Conservation (phyloP, 345 rosid genomes). For the Rhodomyrtus tomentosa region DNA sequence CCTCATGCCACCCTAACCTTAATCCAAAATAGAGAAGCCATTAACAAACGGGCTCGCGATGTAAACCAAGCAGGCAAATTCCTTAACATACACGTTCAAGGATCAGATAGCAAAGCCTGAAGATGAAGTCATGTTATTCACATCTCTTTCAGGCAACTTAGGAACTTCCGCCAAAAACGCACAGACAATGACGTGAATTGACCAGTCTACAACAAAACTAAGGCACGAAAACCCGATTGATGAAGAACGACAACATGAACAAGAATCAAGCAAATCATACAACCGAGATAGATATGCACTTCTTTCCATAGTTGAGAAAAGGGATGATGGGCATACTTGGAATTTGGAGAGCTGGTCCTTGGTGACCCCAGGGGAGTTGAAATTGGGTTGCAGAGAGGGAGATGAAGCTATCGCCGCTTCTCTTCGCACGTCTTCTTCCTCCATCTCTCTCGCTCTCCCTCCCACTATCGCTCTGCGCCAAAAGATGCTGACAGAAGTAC, state of each 20-base stretch:
- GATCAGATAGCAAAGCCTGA: neutral
- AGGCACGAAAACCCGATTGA: neutral
- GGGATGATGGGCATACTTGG: neutral
- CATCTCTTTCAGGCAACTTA: neutral
- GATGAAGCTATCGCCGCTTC: constrained; percentile 6
- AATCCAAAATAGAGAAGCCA: neutral
- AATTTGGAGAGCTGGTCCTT: constrained; percentile 5
- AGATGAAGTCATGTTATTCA: neutral
- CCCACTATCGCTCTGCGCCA: neutral
- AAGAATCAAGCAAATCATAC: neutral
- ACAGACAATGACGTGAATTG: neutral
- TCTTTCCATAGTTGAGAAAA: neutral
- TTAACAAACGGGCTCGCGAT: neutral
- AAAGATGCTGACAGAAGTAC: neutral
- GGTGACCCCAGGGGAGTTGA: neutral
- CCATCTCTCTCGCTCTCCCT: neutral
- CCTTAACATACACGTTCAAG: neutral
- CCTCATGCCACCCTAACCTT: neutral
- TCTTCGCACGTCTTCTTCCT: constrained; percentile 9
- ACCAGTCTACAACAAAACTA: neutral
- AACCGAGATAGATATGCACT: neutral
- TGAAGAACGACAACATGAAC: neutral
- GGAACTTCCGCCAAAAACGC: neutral
- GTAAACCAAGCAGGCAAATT: neutral
- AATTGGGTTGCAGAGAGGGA: constrained; percentile 1